Evolutionary conservation across 805 yeast species (phyloP).

Genomic region (Yamadazyma philogaea): DNA sequence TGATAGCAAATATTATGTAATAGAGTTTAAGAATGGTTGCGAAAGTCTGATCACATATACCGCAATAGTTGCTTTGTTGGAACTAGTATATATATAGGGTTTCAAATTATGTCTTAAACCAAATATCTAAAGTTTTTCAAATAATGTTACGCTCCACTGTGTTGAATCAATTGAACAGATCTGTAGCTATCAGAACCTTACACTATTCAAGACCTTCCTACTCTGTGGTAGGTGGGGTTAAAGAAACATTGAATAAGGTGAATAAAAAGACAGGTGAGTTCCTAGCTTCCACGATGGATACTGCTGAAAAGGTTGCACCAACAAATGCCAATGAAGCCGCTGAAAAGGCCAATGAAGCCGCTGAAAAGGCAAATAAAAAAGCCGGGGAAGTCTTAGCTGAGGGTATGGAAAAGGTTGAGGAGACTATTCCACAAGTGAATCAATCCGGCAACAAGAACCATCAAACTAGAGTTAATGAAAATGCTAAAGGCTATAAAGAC

Average conservation of each 20-base stretch:
- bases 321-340: slow-evolving; percentile 22
- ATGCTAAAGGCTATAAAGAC: slow-evolving; percentile 34
- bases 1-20: not conserved
- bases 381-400: slow-evolving; percentile 21
- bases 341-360: slow-evolving; percentile 19
- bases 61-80: slow-evolving; percentile 14
- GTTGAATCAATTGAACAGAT: slow-evolving; percentile 7
- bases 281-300: slow-evolving; percentile 37
- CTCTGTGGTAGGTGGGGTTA: slow-evolving; percentile 33
- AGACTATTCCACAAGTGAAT: slow-evolving; percentile 5
- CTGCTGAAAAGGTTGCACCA: slow-evolving; percentile 28
- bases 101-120: too few species aligned
- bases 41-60: slow-evolving; percentile 10
- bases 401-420: slow-evolving; percentile 19
- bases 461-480: slow-evolving; percentile 18
- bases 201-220: slow-evolving; percentile 11
- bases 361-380: slow-evolving; percentile 22
- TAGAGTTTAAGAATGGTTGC: not conserved
- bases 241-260: slow-evolving; percentile 29
- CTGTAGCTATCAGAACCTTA: slow-evolving; percentile 10
- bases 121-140: not conserved
- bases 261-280: slow-evolving; percentile 41
- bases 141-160: slow-evolving; percentile 10
- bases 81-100: slow-evolving; percentile 7
- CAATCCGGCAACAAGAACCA: not conserved